Percentiles rank a stretch among this genome's conserved stretches.
These are phyloP conservation scores for Dinochytrium kinnereticum DNA, from an alignment of 371 early-diverging fungal species.

Conservation along the genomic window DNA sequence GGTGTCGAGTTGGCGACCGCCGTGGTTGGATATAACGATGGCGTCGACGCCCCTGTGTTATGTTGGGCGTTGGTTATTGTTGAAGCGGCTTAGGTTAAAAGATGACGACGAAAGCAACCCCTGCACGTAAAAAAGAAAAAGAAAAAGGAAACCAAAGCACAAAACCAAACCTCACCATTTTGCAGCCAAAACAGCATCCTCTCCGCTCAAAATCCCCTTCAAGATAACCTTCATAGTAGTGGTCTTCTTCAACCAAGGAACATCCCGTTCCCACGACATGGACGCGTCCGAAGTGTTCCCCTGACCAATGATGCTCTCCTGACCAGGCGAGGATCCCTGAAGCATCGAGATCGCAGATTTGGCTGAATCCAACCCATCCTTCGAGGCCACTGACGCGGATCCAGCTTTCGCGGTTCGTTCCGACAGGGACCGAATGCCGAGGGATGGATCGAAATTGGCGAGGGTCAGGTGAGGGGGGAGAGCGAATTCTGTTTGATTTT, in stretches of 20 bases:
- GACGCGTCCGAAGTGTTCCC: slow-evolving; percentile 58
- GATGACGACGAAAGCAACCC: no score
- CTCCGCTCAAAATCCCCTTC: slow-evolving; percentile 90
- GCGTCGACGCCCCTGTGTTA: slow-evolving; percentile 55
- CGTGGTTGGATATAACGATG: slow-evolving; percentile 93
- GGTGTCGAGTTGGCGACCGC: slow-evolving; percentile 92
- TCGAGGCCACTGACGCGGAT: slow-evolving; percentile 44
- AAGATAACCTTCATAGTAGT: slow-evolving; percentile 87
- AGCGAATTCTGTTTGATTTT: slow-evolving; percentile 21
- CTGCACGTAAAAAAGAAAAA: not conserved
- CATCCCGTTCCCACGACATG: slow-evolving; percentile 80
- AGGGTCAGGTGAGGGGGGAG: slow-evolving; percentile 32
- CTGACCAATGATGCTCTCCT: not conserved
- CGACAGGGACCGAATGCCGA: slow-evolving; percentile 89
- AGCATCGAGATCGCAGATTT: slow-evolving; percentile 77
- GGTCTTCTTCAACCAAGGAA: slow-evolving; percentile 82
- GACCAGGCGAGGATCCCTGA: slow-evolving; percentile 42
- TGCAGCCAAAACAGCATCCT: slow-evolving; percentile 89
- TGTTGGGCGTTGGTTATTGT: not conserved
- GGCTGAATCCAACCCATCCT: slow-evolving; percentile 57
- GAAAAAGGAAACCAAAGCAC: no score
- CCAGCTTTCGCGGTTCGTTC: slow-evolving; percentile 79
- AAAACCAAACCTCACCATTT: slow-evolving; percentile 53
- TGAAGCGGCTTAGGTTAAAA: not conserved
- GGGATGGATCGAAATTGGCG: slow-evolving; percentile 38